Conservation (phyloP, 2,329 filamentous ascomycete species). For the Penicillium janthinellum region DNA sequence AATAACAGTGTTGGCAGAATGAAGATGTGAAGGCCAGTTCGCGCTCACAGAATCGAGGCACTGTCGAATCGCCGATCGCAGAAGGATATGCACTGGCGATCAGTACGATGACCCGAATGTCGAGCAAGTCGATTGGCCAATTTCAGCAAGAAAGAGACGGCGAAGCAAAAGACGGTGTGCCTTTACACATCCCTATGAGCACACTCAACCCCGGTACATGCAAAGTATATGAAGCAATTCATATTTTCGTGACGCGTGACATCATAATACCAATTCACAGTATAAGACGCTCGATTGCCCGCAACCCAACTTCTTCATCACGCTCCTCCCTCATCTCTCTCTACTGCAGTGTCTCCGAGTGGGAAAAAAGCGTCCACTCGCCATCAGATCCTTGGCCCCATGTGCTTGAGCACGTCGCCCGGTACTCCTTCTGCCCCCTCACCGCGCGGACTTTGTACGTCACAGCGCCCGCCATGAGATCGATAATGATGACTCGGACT, state of each 20-base stretch:
- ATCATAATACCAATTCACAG: constrained; percentile 1
- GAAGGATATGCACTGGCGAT: not conserved
- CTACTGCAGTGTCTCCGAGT: constrained; percentile 38
- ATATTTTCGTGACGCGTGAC: constrained; percentile 1
- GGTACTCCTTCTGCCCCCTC: constrained; percentile 29
- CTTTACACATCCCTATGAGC: not conserved
- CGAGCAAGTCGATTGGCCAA: too few relatives aligned
- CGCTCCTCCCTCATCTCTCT: not conserved
- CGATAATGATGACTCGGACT: constrained; percentile 37
- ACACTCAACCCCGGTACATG: not conserved
- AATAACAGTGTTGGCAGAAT: not conserved
- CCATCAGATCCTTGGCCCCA: constrained; percentile 43
- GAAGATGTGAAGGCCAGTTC: not conserved
- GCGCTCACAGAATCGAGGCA: not conserved
- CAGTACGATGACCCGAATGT: not conserved
- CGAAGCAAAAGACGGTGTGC: not conserved
- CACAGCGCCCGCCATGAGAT: constrained; percentile 40
- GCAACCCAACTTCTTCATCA: not conserved
- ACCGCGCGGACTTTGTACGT: constrained; percentile 37
- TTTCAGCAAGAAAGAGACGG: not conserved
- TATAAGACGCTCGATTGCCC: not conserved
- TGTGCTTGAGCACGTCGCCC: constrained; percentile 36
- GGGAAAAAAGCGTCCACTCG: constrained; percentile 40
- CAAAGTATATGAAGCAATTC: not conserved
- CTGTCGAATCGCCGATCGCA: not conserved